Percentiles rank a stretch among this genome's conserved stretches.
Conservation (phyloP, 1,284 basidiomycete species). For the Anthracocystis panici-leucophaei region DNA sequence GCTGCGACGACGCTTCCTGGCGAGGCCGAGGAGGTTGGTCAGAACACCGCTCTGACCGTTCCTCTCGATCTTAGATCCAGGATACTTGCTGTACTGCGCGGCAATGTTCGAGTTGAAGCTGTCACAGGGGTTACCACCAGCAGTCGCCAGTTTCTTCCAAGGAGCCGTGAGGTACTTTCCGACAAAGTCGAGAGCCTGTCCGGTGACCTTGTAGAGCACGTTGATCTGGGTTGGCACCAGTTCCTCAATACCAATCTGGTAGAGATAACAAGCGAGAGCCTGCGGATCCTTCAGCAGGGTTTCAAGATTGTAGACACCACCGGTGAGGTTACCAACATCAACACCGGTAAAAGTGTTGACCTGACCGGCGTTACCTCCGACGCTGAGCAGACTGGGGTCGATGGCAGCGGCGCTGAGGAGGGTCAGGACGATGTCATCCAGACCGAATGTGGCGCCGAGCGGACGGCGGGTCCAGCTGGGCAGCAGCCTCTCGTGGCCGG, state of each 20-base stretch:
- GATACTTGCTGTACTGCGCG: slow-evolving; percentile 39
- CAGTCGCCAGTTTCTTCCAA: slow-evolving; percentile 37
- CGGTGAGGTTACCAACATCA: slow-evolving; percentile 51
- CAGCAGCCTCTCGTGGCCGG: slow-evolving; percentile 54
- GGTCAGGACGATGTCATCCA: slow-evolving; percentile 54
- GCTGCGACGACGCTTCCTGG: slow-evolving; percentile 15
- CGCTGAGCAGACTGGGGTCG: slow-evolving; percentile 45
- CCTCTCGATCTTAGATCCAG: slow-evolving; percentile 43
- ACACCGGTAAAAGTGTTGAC: slow-evolving; percentile 59
- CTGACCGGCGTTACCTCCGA: slow-evolving; percentile 57
- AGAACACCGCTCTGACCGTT: slow-evolving; percentile 29
- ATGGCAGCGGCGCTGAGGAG: slow-evolving; percentile 42
- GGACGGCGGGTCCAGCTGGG: slow-evolving; percentile 52
- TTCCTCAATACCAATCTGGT: slow-evolving; percentile 48
- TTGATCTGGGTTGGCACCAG: slow-evolving; percentile 50
- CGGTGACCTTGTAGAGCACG: slow-evolving; percentile 47
- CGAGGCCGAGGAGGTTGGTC: slow-evolving; percentile 24
- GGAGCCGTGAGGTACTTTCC: slow-evolving; percentile 33
- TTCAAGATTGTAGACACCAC: slow-evolving; percentile 38
- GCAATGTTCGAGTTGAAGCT: slow-evolving; percentile 32
- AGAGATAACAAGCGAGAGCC: slow-evolving; percentile 52
- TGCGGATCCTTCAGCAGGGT: slow-evolving; percentile 37
- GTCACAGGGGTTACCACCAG: slow-evolving; percentile 48
- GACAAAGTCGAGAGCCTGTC: slow-evolving; percentile 49
- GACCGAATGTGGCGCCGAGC: slow-evolving; percentile 47